Evolutionary conservation across 169 alveolate genomes (phyloP), one percentile per base, ranked within the genome.

Genomic region (Plasmodium blacklocki): DNA sequence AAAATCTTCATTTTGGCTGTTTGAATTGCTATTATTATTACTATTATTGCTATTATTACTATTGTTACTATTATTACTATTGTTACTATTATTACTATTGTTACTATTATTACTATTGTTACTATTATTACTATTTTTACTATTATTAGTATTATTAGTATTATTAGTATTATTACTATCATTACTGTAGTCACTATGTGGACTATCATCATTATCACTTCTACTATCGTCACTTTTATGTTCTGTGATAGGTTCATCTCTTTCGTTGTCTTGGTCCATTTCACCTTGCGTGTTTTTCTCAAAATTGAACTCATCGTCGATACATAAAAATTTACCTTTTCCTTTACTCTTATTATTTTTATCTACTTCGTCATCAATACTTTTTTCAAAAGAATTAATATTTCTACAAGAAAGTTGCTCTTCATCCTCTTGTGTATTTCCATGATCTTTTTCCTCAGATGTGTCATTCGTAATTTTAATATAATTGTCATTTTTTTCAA

Each of bases 391-490:
- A 12, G 45, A 73, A 18, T 52, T 63, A 18, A 47, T 47, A 56
- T 23, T 32, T 26, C 29, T 39, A 18, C 29, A 18, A 6, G 19
- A 32, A 9, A 29, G n/a, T 47, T 45, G 18, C 59, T 64, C 68
- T 58, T 58, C 19, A 39, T 63, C 50, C 9, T 18, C 11, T 15
- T 50, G 18, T 71, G 67, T 0, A 50, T 29, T 32, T 66, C 15
- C 39, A 32, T 39, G 23, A 58, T 58, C 14, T 50, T 67, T 29
- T 9, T 23, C 43, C 14, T 59, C 39, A 43, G 86, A 3, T 15
- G 23, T 26, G 6, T 78, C 78, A 19, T 49, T 67, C 29, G 78
- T 78, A 50, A 78, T 60, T 58, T 56, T 56, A 59, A 78, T 78
- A n/a, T 19, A 70, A 58, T 52, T 78, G 21, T 58, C 59, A 21